A percentile compares a stretch with the other conserved stretches of the same genome.
Conservation (phyloP, 192 early-diverging fungal genomes). For the Coemansia sp. region DNA sequence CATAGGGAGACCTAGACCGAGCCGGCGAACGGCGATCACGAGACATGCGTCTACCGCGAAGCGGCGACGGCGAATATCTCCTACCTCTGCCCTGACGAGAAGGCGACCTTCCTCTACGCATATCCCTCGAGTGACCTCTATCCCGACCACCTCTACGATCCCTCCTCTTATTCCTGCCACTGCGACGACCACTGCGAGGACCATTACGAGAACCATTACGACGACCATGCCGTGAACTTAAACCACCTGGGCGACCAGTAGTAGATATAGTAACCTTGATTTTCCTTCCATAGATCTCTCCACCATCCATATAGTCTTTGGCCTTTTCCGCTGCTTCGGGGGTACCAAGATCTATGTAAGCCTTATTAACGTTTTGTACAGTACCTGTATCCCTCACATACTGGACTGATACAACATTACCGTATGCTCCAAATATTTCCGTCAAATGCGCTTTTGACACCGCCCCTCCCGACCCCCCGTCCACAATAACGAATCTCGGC, state of each 20-base stretch:
- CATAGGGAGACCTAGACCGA: constrained; percentile 35
- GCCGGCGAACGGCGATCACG: constrained; percentile 27
- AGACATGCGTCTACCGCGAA: constrained; percentile 12
- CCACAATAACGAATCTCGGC: neutral
- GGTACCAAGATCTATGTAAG: neutral
- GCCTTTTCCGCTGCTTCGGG: constrained; percentile 15
- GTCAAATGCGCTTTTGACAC: constrained; percentile 11
- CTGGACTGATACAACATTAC: constrained; percentile 1
- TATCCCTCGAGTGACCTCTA: neutral
- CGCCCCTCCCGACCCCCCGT: neutral
- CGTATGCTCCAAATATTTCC: constrained; percentile 34
- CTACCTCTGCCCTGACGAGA: constrained; percentile 9
- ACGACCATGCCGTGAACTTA: neutral
- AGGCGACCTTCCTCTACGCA: constrained; percentile 8
- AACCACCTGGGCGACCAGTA: neutral
- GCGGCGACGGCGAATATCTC: constrained; percentile 38
- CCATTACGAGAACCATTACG: neutral
- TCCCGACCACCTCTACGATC: neutral
- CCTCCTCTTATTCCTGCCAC: neutral
- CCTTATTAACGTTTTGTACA: neutral
- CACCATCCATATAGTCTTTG: constrained; percentile 37
- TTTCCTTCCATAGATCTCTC: constrained; percentile 12
- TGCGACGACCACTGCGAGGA: neutral
- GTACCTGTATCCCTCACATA: neutral
- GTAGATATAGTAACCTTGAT: neutral